Evolutionary conservation across 1,284 basidiomycete genomes (phyloP), one percentile per base, ranked within the genome.

Genomic region (Ustilago shanxiensis): DNA sequence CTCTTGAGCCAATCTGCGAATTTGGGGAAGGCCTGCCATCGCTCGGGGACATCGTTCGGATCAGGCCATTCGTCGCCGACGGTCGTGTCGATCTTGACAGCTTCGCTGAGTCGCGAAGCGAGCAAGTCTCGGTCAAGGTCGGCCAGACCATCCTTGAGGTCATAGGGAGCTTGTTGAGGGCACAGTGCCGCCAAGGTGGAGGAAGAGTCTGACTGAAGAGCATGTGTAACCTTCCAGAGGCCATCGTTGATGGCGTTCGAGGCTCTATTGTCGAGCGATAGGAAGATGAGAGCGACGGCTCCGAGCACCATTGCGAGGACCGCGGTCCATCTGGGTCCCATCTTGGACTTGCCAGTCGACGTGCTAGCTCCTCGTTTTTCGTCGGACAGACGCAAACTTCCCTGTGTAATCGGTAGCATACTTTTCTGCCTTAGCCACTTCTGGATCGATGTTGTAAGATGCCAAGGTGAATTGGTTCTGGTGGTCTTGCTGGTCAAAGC

Each of bases 51-150:
- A 5, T 79, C 59, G 22, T 74, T 65, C 26, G 79, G 77, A n/a
- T 69, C 64, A 18, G 74, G 70, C 67, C 70, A 81, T 28, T 75
- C 62, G 50, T 84, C 83, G 18, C 66, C 72, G 41, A 80, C 80
- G 4, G 72, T 70, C 20, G 82, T 84, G 57, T 82, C 72, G 59
- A 84, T 72, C 63, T 79, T 76, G 11, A 84, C 80, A 2, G 80
- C 75, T 26, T 72, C 56, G 65, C 80, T 80, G 47, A 81, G 73
- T 18, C 73, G 64, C 10, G 75, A 18, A 16, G 69, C 73, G 24
- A 76, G 73, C 47, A 76, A 37, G 47, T 71, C 31, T 39, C 63
- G 73, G 28, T 71, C 65, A 47, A 76, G 55, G 55, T 58, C 51
- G 31, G 73, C 73, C 2, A 66, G 62, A 5, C 68, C 73, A n/a